A percentile compares a stretch with the other conserved stretches of the same genome.
Evolutionary conservation across 2,329 filamentous ascomycete species (phyloP).

Genomic region (Aspergillus ochraceoroseus): DNA sequence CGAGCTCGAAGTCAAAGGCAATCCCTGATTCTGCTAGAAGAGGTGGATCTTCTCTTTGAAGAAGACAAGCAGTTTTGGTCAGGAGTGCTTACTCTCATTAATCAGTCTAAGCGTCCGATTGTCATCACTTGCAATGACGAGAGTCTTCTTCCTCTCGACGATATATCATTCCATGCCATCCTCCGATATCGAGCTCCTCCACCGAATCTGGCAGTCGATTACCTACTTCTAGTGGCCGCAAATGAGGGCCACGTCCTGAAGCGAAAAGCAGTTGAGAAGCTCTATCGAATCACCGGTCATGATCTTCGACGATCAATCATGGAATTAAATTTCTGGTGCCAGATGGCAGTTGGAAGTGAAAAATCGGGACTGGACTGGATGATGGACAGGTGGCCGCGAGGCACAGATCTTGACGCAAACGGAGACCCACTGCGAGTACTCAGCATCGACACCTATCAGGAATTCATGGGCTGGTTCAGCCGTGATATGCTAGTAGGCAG

Average conservation of each 20-base stretch:
- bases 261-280: constrained; percentile 59
- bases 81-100: constrained; percentile 70
- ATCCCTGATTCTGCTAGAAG: constrained; percentile 88
- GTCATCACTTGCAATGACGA: constrained; percentile 95
- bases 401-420: constrained; percentile 62
- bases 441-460: constrained; percentile 71
- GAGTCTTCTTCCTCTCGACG: constrained; percentile 67
- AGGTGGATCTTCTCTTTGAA: constrained; percentile 88
- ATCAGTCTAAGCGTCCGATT: constrained; percentile 83
- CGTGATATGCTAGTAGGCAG: constrained; percentile 52
- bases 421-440: constrained; percentile 69
- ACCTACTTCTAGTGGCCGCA: constrained; percentile 75
- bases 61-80: constrained; percentile 95
- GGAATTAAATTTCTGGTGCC: constrained; percentile 94
- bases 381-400: constrained; percentile 68
- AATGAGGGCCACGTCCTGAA: constrained; percentile 79
- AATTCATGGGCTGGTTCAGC: constrained; percentile 71
- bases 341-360: constrained; percentile 86
- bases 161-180: constrained; percentile 76
- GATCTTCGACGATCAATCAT: constrained; percentile 78
- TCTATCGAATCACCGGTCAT: constrained; percentile 64
- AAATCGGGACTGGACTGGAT: constrained; percentile 89
- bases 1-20: constrained; percentile 64
- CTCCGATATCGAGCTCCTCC: constrained; percentile 69
- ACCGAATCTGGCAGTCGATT: constrained; percentile 65